Evolutionary conservation across 176 grass and related monocot species (phyloP).

Genomic region (Cenchrus fungigraminus): DNA sequence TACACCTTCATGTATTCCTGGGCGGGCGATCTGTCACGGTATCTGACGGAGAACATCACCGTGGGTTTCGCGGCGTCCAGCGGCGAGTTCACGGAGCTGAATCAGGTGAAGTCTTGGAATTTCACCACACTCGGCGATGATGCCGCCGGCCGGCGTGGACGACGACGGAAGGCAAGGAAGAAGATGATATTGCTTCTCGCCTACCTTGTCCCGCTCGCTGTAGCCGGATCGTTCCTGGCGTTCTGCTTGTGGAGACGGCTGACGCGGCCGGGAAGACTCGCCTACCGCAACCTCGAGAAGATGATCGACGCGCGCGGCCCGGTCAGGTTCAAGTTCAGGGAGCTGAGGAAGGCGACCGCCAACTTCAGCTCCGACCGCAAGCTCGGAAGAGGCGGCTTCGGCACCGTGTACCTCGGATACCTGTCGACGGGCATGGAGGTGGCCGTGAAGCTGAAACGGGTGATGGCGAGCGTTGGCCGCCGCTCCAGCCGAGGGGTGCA

Average conservation of each 20-base stretch:
- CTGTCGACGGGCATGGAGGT: slow-evolving; percentile 38
- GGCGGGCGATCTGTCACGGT: background rate
- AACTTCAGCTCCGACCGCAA: slow-evolving; percentile 43
- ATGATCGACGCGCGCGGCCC: slow-evolving; percentile 52
- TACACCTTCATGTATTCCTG: accelerated
- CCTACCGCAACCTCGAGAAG: slow-evolving; percentile 54
- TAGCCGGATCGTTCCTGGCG: background rate
- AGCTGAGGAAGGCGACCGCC: slow-evolving; percentile 43
- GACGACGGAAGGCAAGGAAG: background rate
- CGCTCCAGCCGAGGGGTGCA: slow-evolving; percentile 22
- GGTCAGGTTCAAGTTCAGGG: slow-evolving; percentile 42
- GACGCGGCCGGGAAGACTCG: slow-evolving; percentile 28
- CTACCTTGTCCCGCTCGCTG: background rate
- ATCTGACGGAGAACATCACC: slow-evolving; percentile 23
- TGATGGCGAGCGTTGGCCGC: background rate
- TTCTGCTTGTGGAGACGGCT: slow-evolving; percentile 16
- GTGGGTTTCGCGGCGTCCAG: slow-evolving; percentile 34
- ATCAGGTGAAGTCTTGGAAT: slow-evolving; percentile 42
- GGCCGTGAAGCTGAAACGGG: slow-evolving; percentile 48
- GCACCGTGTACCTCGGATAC: slow-evolving; percentile 55
- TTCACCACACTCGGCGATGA: slow-evolving; percentile 20
- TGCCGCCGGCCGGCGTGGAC: background rate
- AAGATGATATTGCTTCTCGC: background rate
- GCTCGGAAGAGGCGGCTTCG: slow-evolving; percentile 53
- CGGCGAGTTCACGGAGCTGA: slow-evolving; percentile 36